These are phyloP conservation scores for Didymella keratinophila DNA, from an alignment of 2,329 filamentous ascomycete genomes.

Conservation along the genomic window DNA sequence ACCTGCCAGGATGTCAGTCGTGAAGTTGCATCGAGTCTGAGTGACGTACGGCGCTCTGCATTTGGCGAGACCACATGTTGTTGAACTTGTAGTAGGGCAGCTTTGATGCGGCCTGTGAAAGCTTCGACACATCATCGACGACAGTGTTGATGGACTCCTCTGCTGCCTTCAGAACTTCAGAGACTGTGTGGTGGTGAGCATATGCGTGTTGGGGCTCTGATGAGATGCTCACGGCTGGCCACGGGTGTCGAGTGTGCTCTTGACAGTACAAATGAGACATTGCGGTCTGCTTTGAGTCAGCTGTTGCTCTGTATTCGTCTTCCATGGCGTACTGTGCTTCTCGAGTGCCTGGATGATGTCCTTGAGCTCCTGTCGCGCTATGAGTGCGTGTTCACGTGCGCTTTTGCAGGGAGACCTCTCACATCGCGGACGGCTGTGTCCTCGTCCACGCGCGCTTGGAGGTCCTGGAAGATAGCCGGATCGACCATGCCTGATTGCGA, in stretches of 20 bases:
- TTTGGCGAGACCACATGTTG: constrained; percentile 79
- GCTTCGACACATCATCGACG: constrained; percentile 72
- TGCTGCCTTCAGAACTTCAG: constrained; percentile 72
- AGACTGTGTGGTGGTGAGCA: constrained; percentile 60
- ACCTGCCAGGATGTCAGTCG: constrained; percentile 51
- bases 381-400: constrained; percentile 43
- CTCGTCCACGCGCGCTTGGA: constrained; percentile 90
- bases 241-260: constrained; percentile 87
- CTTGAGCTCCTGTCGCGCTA: constrained; percentile 68
- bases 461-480: constrained; percentile 82
- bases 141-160: constrained; percentile 75
- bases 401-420: constrained; percentile 27
- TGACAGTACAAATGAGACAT: constrained; percentile 82
- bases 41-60: constrained; percentile 76
- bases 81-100: constrained; percentile 99
- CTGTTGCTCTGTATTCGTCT: background rate
- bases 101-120: constrained; percentile 77
- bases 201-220: constrained; percentile 12
- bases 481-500: constrained; percentile 68
- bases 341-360: constrained; percentile 84
- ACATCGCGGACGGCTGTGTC: constrained; percentile 82
- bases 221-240: constrained; percentile 60
- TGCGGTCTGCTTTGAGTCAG: constrained; percentile 64
- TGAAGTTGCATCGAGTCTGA: background rate
- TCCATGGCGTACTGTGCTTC: constrained; percentile 65